These are phyloP conservation scores for Santalum album DNA, from an alignment of 164 flowering plant genomes.

Conservation along the genomic window DNA sequence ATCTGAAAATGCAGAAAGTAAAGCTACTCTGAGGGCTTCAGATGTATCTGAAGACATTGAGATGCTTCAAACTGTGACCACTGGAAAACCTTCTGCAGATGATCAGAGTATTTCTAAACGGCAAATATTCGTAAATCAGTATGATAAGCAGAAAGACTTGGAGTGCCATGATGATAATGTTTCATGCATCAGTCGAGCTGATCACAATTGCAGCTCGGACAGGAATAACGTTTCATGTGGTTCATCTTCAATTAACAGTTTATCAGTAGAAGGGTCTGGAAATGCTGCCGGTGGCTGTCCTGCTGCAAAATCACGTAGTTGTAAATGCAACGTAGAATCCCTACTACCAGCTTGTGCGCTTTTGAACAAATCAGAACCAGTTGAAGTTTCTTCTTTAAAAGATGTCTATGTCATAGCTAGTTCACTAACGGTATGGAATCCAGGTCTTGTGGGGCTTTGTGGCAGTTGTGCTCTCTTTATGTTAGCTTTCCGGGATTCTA, in stretches of 20 bases:
- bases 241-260: not conserved
- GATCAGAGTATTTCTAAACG: not conserved
- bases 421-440: slow-evolving; percentile 4
- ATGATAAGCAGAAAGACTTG: slow-evolving; percentile 1
- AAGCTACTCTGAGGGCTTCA: not conserved
- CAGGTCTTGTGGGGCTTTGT: not conserved
- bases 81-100: not conserved
- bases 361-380: slow-evolving; percentile 3
- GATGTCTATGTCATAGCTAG: not conserved
- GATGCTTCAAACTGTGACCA: not conserved
- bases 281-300: not conserved
- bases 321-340: too few species aligned
- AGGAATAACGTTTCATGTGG: not conserved
- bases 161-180: slow-evolving; percentile 4
- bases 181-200: slow-evolving; percentile 2
- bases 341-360: not conserved
- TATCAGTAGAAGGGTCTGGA: not conserved
- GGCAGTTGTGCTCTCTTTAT: not conserved
- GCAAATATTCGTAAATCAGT: not conserved
- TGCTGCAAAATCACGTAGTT: not conserved
- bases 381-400: slow-evolving; percentile 7
- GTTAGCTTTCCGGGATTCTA: not conserved
- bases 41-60: not conserved
- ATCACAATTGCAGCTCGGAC: not conserved
- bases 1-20: slow-evolving; percentile 11